These are phyloP conservation scores for Sclerotinia nivalis DNA, from an alignment of 2,329 filamentous ascomycete species.

Conservation along the genomic window DNA sequence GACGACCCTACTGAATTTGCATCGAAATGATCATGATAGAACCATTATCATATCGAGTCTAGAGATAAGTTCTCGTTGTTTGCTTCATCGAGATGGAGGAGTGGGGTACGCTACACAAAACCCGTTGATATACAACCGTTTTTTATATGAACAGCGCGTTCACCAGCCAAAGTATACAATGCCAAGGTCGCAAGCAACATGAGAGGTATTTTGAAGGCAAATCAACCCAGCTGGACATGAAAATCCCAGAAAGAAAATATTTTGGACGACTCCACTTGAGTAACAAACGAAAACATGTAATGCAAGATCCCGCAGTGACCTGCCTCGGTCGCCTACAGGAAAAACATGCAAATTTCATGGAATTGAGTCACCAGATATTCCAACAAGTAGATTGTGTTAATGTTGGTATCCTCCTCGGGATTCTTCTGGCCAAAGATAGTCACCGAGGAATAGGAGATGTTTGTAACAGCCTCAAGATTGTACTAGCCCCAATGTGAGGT, in stretches of 20 bases:
- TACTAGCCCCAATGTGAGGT: not conserved
- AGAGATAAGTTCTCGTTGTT: slow-evolving; percentile 3
- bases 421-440: not conserved
- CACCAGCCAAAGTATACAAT: not conserved
- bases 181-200: not conserved
- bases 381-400: not conserved
- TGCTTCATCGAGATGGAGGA: not conserved
- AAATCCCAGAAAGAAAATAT: not conserved
- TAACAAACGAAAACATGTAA: slow-evolving; percentile 19
- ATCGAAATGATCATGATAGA: not conserved
- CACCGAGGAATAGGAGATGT: not conserved
- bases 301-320: slow-evolving; percentile 13
- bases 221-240: slow-evolving; percentile 5
- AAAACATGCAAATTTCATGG: slow-evolving; percentile 20
- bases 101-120: slow-evolving; percentile 3
- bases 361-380: slow-evolving; percentile 1
- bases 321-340: slow-evolving; percentile 10
- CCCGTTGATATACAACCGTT: not conserved
- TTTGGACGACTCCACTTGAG: slow-evolving; percentile 2
- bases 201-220: not conserved
- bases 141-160: not conserved
- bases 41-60: not conserved
- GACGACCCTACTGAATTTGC: not conserved
- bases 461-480: not conserved
- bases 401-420: slow-evolving; percentile 2